Conservation (phyloP, 108 stramenopile species). For the Phaeodactylum tricornutum region DNA sequence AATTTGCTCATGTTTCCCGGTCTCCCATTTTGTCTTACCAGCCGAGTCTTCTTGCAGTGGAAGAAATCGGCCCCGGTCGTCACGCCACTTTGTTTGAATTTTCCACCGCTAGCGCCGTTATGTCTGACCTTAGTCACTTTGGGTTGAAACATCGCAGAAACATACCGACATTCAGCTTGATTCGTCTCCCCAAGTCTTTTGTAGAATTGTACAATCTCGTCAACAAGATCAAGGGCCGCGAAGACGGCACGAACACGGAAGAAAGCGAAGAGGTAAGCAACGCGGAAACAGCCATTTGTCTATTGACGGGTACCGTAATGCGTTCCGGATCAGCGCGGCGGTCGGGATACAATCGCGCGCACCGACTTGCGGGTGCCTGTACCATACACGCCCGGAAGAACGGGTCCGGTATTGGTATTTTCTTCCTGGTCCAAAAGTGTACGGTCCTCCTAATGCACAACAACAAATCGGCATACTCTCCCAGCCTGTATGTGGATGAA, state of each 20-base stretch:
- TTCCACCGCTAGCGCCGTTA: slow-evolving; percentile 41
- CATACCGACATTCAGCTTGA: slow-evolving; percentile 47
- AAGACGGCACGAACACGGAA: slow-evolving; percentile 39
- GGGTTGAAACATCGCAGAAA: slow-evolving; percentile 55
- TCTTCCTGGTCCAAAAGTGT: slow-evolving; percentile 87
- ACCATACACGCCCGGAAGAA: slow-evolving; percentile 73
- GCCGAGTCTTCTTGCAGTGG: slow-evolving; percentile 55
- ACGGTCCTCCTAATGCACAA: slow-evolving; percentile 88
- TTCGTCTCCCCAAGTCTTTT: slow-evolving; percentile 78
- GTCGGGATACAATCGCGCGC: slow-evolving; percentile 13
- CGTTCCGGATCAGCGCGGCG: slow-evolving; percentile 57
- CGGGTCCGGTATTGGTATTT: slow-evolving; percentile 84
- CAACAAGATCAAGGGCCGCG: slow-evolving; percentile 66
- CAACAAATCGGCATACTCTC: slow-evolving; percentile 86
- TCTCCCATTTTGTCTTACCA: slow-evolving; percentile 74
- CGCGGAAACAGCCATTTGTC: slow-evolving; percentile 82
- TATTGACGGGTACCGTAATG: slow-evolving; percentile 82
- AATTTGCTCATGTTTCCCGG: slow-evolving; percentile 61
- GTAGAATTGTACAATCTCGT: slow-evolving; percentile 81
- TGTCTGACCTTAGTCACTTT: slow-evolving; percentile 80
- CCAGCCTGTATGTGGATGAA: slow-evolving; percentile 86
- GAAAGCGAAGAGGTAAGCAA: slow-evolving; percentile 50
- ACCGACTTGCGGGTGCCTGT: slow-evolving; percentile 68
- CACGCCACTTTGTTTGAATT: slow-evolving; percentile 60
- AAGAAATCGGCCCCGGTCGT: slow-evolving; percentile 53